Percentiles rank a stretch among this genome's conserved stretches.
Conservation (phyloP, 192 early-diverging fungal species). For the Rhizophagus sp. region DNA sequence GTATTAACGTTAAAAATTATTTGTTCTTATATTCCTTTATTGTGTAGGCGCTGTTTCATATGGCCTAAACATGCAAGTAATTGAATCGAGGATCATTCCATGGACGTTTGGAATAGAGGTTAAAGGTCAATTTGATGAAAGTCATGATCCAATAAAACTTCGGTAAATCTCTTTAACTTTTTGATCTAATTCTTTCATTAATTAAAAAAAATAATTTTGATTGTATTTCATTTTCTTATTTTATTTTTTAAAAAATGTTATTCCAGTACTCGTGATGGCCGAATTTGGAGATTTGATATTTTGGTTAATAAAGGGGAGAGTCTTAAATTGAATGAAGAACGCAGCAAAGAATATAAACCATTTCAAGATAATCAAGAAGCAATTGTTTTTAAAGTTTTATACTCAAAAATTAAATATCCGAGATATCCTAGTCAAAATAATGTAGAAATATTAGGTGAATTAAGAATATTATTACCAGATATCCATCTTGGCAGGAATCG, state of each 20-base stretch:
- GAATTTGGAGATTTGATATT: not conserved
- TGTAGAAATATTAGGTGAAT: not conserved
- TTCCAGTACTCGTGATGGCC: not conserved
- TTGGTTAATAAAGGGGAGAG: not conserved
- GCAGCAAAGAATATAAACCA: not conserved
- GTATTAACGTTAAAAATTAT: not conserved
- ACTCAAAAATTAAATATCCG: not conserved
- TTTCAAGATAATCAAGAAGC: not conserved
- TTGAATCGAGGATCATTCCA: not conserved
- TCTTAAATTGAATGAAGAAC: not conserved
- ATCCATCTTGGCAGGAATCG: not conserved
- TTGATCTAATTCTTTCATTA: not conserved
- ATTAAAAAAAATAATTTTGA: too few species aligned
- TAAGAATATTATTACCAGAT: not conserved
- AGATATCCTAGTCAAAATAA: not conserved
- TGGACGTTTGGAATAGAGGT: slow-evolving; percentile 15
- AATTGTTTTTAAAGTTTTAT: not conserved
- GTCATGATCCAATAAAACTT: not conserved
- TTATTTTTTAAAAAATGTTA: not conserved
- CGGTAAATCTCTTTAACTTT: not conserved
- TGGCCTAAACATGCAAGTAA: slow-evolving; percentile 11
- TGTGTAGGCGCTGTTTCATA: slow-evolving; percentile 48
- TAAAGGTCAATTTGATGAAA: not conserved
- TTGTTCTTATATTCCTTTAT: slow-evolving; percentile 5
- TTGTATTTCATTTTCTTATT: not conserved